Conservation (phyloP, 495 filamentous ascomycete species). For the Neurospora sp. region DNA sequence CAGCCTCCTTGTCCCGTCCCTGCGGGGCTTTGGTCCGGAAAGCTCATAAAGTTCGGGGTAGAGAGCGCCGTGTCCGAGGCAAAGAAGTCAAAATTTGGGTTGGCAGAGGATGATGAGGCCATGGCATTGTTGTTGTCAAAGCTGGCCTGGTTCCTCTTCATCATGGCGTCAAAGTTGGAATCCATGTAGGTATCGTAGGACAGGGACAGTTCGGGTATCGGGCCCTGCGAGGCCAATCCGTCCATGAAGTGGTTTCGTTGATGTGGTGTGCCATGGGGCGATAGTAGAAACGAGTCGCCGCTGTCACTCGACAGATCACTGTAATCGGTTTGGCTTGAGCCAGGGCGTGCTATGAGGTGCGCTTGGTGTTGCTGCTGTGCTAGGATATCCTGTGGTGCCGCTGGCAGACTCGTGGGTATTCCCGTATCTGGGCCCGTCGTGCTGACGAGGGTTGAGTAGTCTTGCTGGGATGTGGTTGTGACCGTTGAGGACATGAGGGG, state of each 20-base stretch:
- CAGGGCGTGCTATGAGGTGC: slow-evolving; percentile 48
- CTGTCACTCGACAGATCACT: slow-evolving; percentile 10
- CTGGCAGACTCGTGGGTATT: slow-evolving; percentile 28
- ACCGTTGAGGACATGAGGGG: slow-evolving; percentile 30
- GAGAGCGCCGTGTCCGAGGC: slow-evolving; percentile 28
- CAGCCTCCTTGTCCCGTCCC: slow-evolving; percentile 25
- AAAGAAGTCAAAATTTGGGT: slow-evolving; percentile 31
- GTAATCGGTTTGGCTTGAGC: slow-evolving; percentile 25
- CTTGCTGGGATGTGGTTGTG: slow-evolving; percentile 36
- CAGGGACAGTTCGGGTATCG: slow-evolving; percentile 22
- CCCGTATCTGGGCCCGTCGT: slow-evolving; percentile 51
- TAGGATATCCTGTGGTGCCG: slow-evolving; percentile 48
- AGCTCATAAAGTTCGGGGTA: slow-evolving; percentile 36
- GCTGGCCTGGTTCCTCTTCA: slow-evolving; percentile 33
- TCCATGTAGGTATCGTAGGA: slow-evolving; percentile 32
- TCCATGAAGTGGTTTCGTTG: slow-evolving; percentile 34
- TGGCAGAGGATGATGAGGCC: slow-evolving; percentile 6
- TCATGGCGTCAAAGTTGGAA: slow-evolving; percentile 27
- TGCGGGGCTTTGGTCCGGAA: slow-evolving; percentile 30
- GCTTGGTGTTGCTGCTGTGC: slow-evolving; percentile 55
- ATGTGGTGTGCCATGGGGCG: slow-evolving; percentile 35
- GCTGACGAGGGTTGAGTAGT: slow-evolving; percentile 41
- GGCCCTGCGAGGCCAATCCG: slow-evolving; percentile 17
- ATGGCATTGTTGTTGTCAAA: slow-evolving; percentile 18
- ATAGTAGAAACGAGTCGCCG: slow-evolving; percentile 34